Evolutionary conservation across 768 basidiomycete genomes (phyloP), one percentile per base, ranked within the genome.

Genomic region (Mycena belliarum): DNA sequence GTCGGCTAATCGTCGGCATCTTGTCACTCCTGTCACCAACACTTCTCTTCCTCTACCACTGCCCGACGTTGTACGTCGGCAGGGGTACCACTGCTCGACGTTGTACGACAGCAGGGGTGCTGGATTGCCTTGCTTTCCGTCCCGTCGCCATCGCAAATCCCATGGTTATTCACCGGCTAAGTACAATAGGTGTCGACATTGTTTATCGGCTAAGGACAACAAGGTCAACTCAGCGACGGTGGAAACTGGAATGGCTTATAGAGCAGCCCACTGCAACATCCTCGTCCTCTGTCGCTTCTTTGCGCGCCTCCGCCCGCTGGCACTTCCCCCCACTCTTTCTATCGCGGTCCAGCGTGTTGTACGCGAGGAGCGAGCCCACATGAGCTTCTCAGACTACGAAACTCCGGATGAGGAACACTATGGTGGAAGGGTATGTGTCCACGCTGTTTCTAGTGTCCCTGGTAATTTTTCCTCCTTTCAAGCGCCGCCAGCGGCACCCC

Each of bases 291-390:
- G 47, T 21, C 53, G 28, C 26, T 47, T 38, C 25, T 35, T 52
- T 50, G 49, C 43, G 33, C 56, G 49, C 50, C n/a, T n/a, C n/a
- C n/a, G n/a, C n/a, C n/a, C n/a, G n/a, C n/a, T n/a, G n/a, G n/a
- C n/a, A n/a, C n/a, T n/a, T n/a, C n/a, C n/a, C n/a, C n/a, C n/a
- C n/a, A n/a, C n/a, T n/a, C n/a, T n/a, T n/a, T n/a, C n/a, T n/a
- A n/a, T n/a, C n/a, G n/a, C n/a, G n/a, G n/a, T n/a, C n/a, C n/a
- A n/a, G n/a, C n/a, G 50, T 52, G 42, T 59, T 54, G 52, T 54
- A 59, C 48, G 58, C 46, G 41, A 43, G 58, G 58, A 59, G 58
- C 41, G 52, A 59, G n/a, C n/a, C n/a, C n/a, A 33, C 56, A 45
- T n/a, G n/a, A n/a, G n/a, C n/a, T n/a, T n/a, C n/a, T n/a, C n/a